A percentile compares a stretch with the other conserved stretches of the same genome.
Conservation (phyloP, 345 rosid species). For the Excoecaria agallocha region DNA sequence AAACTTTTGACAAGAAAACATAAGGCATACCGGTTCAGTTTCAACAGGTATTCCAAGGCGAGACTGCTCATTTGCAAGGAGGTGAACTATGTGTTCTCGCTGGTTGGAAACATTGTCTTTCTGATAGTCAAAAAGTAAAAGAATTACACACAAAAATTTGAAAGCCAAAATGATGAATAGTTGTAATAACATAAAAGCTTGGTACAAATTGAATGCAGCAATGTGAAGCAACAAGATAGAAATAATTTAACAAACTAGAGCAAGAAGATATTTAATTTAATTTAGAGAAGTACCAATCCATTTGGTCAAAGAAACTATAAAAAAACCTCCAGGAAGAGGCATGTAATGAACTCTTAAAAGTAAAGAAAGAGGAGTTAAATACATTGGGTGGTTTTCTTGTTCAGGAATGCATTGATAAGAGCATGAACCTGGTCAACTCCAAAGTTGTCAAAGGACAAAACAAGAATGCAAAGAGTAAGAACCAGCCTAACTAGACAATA, state of each 20-base stretch:
- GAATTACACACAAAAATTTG: constrained; percentile 2
- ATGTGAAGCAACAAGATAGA: background rate
- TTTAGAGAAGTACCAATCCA: background rate
- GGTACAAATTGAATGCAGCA: background rate
- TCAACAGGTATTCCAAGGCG: constrained; percentile 64
- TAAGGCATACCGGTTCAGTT: constrained; percentile 66
- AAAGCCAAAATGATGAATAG: background rate
- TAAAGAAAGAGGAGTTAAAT: background rate
- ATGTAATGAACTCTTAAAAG: background rate
- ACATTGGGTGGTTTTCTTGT: background rate
- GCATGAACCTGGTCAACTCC: background rate
- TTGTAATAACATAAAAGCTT: background rate
- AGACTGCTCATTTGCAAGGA: constrained; percentile 91
- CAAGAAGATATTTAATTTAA: background rate
- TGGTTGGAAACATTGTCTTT: constrained; percentile 93
- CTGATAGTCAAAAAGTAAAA: constrained; percentile 37
- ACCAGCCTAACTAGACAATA: background rate
- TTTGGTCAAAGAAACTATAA: background rate
- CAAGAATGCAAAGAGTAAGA: background rate
- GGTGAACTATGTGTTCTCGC: constrained; percentile 91
- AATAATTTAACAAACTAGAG: background rate
- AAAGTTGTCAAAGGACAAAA: background rate
- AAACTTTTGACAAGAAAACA: constrained; percentile 1
- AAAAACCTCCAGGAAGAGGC: background rate
- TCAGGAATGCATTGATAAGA: background rate